These are phyloP conservation scores for Pittosporum tobira DNA, from an alignment of 129 eudicot species.

Conservation along the genomic window DNA sequence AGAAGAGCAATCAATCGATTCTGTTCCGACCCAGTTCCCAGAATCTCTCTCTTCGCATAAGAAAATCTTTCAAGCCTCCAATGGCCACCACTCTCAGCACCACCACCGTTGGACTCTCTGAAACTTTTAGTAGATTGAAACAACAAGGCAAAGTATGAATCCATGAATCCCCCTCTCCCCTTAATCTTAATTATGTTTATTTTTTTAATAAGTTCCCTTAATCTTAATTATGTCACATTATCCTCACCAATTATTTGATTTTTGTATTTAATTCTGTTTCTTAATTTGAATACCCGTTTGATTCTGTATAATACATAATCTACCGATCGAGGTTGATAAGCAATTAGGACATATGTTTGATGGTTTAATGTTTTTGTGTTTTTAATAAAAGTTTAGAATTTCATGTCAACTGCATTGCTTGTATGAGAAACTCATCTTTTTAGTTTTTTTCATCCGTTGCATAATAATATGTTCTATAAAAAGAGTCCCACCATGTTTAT, in stretches of 20 bases:
- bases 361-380: not conserved
- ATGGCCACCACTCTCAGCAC: conserved; percentile 57
- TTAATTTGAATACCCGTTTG: conserved; percentile 4
- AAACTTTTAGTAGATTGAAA: conserved; percentile 64
- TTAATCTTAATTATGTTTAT: too few relatives aligned
- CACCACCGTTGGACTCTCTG: conserved; percentile 51
- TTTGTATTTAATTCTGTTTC: too few relatives aligned
- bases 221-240: too few relatives aligned
- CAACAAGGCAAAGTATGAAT: conserved; percentile 67
- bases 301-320: not conserved
- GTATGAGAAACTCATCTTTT: too few relatives aligned
- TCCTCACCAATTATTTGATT: too few relatives aligned
- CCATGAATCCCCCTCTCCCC: too few relatives aligned
- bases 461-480: too few relatives aligned
- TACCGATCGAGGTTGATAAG: not conserved
- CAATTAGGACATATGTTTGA: too few relatives aligned
- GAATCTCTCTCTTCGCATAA: conserved; percentile 2
- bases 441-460: too few relatives aligned
- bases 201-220: too few relatives aligned
- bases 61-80: conserved; percentile 18
- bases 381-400: not conserved
- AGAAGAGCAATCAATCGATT: conserved; percentile 13
- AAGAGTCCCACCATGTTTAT: too few relatives aligned
- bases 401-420: not conserved
- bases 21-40: conserved; percentile 12